Evolutionary conservation across 495 filamentous ascomycete species (phyloP).

Genomic region (Daldinia concentrica): DNA sequence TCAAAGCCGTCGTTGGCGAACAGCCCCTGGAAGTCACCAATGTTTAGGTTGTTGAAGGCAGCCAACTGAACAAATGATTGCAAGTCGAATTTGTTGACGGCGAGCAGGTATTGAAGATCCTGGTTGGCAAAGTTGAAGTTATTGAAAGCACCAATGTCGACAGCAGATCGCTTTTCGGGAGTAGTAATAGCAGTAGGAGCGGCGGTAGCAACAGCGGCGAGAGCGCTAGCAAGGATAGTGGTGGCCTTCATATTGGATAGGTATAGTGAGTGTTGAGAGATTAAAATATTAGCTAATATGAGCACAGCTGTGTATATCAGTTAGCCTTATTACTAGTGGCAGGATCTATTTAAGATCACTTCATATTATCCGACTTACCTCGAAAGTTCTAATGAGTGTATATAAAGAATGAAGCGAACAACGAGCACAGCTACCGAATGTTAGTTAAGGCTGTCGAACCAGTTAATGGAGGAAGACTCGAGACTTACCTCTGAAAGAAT

Average conservation of each 20-base stretch:
- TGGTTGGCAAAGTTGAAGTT: slow-evolving; percentile 53
- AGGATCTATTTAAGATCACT: not conserved
- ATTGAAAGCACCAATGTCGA: slow-evolving; percentile 53
- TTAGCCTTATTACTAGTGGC: slow-evolving; percentile 30
- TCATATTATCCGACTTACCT: slow-evolving; percentile 44
- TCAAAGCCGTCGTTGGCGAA: slow-evolving; percentile 52
- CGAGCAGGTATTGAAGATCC: slow-evolving; percentile 59
- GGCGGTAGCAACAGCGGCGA: slow-evolving; percentile 54
- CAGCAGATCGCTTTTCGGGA: slow-evolving; percentile 45
- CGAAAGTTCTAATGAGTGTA: slow-evolving; percentile 54
- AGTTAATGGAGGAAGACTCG: slow-evolving; percentile 10
- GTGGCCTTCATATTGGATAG: slow-evolving; percentile 56
- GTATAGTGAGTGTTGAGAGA: slow-evolving; percentile 40
- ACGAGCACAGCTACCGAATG: slow-evolving; percentile 58
- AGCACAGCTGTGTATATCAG: slow-evolving; percentile 54
- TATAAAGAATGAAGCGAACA: slow-evolving; percentile 59
- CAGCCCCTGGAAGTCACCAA: slow-evolving; percentile 50
- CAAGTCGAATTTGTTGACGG: slow-evolving; percentile 56
- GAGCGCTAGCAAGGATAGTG: slow-evolving; percentile 51
- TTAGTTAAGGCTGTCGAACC: slow-evolving; percentile 31
- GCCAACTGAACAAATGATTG: slow-evolving; percentile 52
- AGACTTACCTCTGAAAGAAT: slow-evolving; percentile 58
- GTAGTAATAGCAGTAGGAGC: slow-evolving; percentile 41
- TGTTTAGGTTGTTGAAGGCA: slow-evolving; percentile 55
- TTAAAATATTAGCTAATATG: slow-evolving; percentile 55